phyloP scores from a whole-genome alignment of 345 rosid species.

The Populus ilicifolia region DNA sequence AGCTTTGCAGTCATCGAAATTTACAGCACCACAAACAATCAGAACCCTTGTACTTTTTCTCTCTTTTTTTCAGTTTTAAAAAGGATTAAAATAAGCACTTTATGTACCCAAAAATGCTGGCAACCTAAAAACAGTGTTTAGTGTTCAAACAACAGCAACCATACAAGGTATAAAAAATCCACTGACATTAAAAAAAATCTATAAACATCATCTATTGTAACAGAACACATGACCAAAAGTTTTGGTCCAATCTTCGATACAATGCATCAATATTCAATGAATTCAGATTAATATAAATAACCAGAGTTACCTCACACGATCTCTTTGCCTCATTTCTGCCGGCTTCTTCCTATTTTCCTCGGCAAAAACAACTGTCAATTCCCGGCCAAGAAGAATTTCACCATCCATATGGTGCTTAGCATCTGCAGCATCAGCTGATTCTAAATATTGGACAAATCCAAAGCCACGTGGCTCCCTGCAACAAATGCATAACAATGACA shows the following conservation, averaged over 20 bases:
- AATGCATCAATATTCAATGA: background rate
- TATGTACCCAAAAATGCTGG: background rate
- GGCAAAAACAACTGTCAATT: constrained; percentile 76
- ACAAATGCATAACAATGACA: background rate
- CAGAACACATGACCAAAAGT: background rate
- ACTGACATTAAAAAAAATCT: background rate
- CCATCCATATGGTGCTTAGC: constrained; percentile 88
- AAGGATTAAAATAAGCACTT: background rate
- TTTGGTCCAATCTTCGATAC: background rate
- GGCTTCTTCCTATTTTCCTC: constrained; percentile 93
- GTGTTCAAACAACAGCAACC: background rate
- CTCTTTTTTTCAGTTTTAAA: background rate
- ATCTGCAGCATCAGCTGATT: constrained; percentile 88
- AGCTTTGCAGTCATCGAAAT: background rate
- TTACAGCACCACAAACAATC: background rate
- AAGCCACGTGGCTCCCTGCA: constrained; percentile 89
- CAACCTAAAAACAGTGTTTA: background rate
- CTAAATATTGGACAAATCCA: constrained; percentile 80
- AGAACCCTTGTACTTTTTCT: background rate
- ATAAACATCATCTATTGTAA: background rate
- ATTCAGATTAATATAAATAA: background rate
- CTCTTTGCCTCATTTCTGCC: constrained; percentile 86
- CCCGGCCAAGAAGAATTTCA: constrained; percentile 66
- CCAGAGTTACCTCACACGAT: constrained; percentile 42
- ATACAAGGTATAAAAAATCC: background rate